Percentiles rank a stretch among this genome's conserved stretches.
These are phyloP conservation scores for Pythium scleroteichum DNA, from an alignment of 352 stramenopile genomes.

Conservation along the genomic window DNA sequence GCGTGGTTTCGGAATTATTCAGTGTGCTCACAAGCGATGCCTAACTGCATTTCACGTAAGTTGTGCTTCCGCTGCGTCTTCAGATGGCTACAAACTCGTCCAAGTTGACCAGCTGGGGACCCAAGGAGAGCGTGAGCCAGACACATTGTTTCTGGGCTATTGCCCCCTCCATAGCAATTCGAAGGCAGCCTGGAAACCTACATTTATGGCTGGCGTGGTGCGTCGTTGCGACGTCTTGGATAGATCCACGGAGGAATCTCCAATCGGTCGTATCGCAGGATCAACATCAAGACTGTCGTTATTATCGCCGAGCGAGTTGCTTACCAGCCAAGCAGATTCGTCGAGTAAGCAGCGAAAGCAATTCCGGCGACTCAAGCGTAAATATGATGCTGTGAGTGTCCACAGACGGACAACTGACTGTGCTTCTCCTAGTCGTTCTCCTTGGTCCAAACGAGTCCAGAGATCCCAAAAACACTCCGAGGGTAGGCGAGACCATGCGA, in stretches of 20 bases:
- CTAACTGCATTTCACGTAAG: conserved; percentile 80
- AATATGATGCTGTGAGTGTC: conserved; percentile 43
- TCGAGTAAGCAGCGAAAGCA: conserved; percentile 59
- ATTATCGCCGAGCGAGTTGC: conserved; percentile 44
- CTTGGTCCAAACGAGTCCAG: conserved; percentile 63
- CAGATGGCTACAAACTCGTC: conserved; percentile 57
- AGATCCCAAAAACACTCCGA: conserved; percentile 45
- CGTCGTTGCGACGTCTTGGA: too few species aligned
- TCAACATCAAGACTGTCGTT: conserved; percentile 11
- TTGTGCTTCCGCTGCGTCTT: conserved; percentile 56
- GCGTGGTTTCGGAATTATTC: conserved; percentile 61
- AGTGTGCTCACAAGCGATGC: conserved; percentile 76
- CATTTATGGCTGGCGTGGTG: conserved; percentile 3
- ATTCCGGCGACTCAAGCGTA: conserved; percentile 70
- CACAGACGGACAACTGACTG: neutral
- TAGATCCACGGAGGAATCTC: neutral
- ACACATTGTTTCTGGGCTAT: conserved; percentile 70
- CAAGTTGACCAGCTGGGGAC: conserved; percentile 38
- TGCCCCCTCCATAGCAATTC: conserved; percentile 60
- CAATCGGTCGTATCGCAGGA: conserved; percentile 8
- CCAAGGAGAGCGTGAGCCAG: conserved; percentile 26
- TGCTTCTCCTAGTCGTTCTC: conserved; percentile 27
- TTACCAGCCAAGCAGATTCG: conserved; percentile 49
- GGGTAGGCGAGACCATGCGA: conserved; percentile 17
- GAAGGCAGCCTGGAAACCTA: conserved; percentile 18